Evolutionary conservation across 805 yeast genomes (phyloP).

Genomic region (Saccharomycopsis amapae): DNA sequence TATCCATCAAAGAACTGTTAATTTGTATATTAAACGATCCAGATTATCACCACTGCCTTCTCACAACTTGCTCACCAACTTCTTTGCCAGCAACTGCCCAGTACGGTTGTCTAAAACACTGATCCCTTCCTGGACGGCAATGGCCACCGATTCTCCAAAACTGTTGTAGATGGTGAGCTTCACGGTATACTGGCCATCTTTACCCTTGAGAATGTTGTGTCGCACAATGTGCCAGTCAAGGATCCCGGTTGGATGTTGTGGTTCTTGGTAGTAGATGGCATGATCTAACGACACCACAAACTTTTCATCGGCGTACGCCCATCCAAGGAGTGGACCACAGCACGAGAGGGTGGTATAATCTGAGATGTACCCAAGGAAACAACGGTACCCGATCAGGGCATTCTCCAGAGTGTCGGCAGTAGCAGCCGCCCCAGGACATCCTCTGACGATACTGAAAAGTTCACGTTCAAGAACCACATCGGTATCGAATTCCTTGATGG

Average conservation of each 20-base stretch:
- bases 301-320: background rate
- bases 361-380: slow-evolving; percentile 9
- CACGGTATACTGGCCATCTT: slow-evolving; percentile 10
- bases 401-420: background rate
- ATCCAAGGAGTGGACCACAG: slow-evolving; percentile 2
- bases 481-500: too few species aligned
- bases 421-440: background rate
- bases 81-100: background rate
- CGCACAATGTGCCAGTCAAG: slow-evolving; percentile 4
- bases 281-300: slow-evolving; percentile 13
- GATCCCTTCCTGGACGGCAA: slow-evolving; percentile 15
- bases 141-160: slow-evolving; percentile 9
- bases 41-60: too few species aligned
- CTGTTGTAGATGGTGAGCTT: slow-evolving; percentile 7
- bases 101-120: slow-evolving; percentile 3
- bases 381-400: background rate
- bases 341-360: slow-evolving; percentile 3
- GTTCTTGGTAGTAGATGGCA: slow-evolving; percentile 12
- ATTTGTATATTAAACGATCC: too few species aligned
- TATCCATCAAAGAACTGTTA: too few species aligned
- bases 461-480: background rate
- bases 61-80: background rate
- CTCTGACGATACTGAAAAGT: background rate
- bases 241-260: slow-evolving; percentile 1
- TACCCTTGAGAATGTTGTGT: slow-evolving; percentile 5